These are phyloP conservation scores for Dendrothele bispora DNA, from an alignment of 768 basidiomycete genomes.

Conservation along the genomic window DNA sequence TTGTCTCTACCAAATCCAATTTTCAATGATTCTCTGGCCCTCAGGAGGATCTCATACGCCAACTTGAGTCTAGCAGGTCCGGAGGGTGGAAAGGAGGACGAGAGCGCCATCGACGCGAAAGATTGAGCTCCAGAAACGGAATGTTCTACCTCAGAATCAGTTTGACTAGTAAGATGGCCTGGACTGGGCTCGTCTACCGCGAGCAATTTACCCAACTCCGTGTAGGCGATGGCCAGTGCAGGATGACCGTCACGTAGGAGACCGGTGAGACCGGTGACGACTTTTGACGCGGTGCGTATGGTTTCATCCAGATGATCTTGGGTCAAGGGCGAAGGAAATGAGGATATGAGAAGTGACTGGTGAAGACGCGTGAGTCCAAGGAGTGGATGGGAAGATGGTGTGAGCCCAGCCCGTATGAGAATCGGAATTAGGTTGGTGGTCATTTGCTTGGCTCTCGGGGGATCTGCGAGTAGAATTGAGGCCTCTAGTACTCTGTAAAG, in stretches of 20 bases:
- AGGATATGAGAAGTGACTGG: constrained; percentile 61
- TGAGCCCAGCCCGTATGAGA: constrained; percentile 55
- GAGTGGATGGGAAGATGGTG: constrained; percentile 74
- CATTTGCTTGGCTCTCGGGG: constrained; percentile 53
- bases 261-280: constrained; percentile 49
- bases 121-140: no score
- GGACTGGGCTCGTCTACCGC: constrained; percentile 73
- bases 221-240: constrained; percentile 67
- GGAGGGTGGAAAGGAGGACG: constrained; percentile 58
- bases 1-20: constrained; percentile 72
- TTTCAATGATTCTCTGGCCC: constrained; percentile 58
- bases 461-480: constrained; percentile 40
- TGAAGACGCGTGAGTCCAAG: constrained; percentile 74
- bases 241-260: constrained; percentile 73
- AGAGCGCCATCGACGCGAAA: constrained; percentile 15
- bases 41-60: constrained; percentile 63
- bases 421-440: constrained; percentile 68
- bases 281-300: constrained; percentile 56
- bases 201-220: constrained; percentile 81
- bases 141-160: no score
- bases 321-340: constrained; percentile 38
- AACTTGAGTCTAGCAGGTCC: constrained; percentile 62
- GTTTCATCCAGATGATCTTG: constrained; percentile 62
- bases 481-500: neutral
- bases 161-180: constrained; percentile 18